Conservation (phyloP, 2,329 filamentous ascomycete genomes). For the Xylaria multiplex region DNA sequence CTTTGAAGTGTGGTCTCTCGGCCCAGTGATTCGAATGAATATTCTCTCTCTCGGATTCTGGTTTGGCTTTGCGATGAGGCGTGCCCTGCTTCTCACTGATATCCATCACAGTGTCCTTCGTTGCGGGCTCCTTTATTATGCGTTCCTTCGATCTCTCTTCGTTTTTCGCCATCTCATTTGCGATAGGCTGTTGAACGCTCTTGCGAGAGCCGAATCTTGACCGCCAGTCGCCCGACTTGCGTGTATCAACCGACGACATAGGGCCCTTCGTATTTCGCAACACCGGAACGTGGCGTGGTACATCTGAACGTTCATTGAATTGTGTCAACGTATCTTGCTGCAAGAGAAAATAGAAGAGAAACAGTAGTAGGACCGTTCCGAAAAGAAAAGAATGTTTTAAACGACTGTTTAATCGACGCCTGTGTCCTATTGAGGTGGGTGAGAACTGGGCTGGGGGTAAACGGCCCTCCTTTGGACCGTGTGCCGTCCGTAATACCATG, state of each 20-base stretch:
- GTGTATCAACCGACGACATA: not conserved
- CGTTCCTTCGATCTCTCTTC: not conserved
- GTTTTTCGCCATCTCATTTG: not conserved
- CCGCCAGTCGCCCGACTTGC: not conserved
- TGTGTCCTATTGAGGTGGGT: constrained; percentile 15
- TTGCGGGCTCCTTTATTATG: not conserved
- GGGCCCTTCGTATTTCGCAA: not conserved
- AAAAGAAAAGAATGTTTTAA: constrained; percentile 22
- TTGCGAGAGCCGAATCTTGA: constrained; percentile 10
- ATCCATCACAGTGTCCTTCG: not conserved
- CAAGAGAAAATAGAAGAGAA: constrained; percentile 25
- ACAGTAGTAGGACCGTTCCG: constrained; percentile 9
- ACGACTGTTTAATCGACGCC: constrained; percentile 25
- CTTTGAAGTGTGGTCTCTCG: constrained; percentile 35
- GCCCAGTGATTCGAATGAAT: not conserved
- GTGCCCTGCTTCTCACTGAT: constrained; percentile 2
- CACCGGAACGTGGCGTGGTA: not conserved
- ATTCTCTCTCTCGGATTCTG: not conserved
- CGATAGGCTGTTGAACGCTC: constrained; percentile 22
- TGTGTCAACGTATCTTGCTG: constrained; percentile 2
- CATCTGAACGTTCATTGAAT: not conserved
- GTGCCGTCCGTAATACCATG: constrained; percentile 17
- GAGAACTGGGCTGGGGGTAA: constrained; percentile 32
- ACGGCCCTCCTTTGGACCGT: constrained; percentile 39
- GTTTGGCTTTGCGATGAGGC: constrained; percentile 2